Evolutionary conservation across 2,329 filamentous ascomycete species (phyloP).

Genomic region (Chaetomium sp.): DNA sequence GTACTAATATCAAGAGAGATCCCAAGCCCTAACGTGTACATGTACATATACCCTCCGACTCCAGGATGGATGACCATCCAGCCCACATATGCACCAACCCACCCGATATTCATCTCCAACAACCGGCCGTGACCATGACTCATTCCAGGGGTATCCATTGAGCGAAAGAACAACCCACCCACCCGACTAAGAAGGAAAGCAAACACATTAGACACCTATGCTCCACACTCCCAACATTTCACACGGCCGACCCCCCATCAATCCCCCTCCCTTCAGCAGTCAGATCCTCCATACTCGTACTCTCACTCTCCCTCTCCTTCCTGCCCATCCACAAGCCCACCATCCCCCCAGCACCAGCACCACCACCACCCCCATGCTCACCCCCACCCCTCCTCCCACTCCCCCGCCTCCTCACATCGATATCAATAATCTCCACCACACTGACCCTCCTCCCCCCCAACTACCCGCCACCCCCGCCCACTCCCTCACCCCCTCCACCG

Average conservation of each 20-base stretch:
- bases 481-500: neutral
- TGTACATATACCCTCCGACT: neutral
- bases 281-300: slow-evolving; percentile 55
- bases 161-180: neutral
- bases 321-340: slow-evolving; percentile 33
- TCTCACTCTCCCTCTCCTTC: slow-evolving; percentile 45
- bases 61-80: neutral
- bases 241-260: slow-evolving; percentile 35
- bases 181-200: neutral
- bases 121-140: neutral
- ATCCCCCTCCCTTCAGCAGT: slow-evolving; percentile 43
- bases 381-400: neutral
- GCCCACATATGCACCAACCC: neutral
- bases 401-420: no score
- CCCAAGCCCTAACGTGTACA: neutral
- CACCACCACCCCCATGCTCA: slow-evolving; percentile 3
- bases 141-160: slow-evolving; percentile 19
- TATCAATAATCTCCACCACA: slow-evolving; percentile 22
- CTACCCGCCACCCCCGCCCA: slow-evolving; percentile 13
- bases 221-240: neutral
- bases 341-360: neutral
- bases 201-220: neutral
- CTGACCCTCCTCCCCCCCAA: slow-evolving; percentile 11
- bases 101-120: neutral
- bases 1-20: neutral